Evolutionary conservation across 805 yeast species (phyloP).

Genomic region (Candida golubevii): DNA sequence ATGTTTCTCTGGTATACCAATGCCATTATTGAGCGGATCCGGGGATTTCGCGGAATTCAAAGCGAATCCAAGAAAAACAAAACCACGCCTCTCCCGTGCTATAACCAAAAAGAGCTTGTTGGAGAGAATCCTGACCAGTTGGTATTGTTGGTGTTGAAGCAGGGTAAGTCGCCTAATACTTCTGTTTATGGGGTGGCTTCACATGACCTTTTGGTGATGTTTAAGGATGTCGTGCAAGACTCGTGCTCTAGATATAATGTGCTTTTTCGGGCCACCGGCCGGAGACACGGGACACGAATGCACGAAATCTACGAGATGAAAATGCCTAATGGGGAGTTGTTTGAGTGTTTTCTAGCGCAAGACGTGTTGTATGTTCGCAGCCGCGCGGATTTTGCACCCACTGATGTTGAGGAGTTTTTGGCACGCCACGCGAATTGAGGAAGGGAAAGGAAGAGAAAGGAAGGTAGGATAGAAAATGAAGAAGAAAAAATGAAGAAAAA

Average conservation of each 20-base stretch:
- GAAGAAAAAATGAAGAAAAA: too few species aligned
- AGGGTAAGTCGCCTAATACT: neutral
- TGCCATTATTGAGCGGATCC: neutral
- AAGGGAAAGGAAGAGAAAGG: neutral
- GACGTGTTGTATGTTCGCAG: conserved; percentile 58
- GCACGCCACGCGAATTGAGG: neutral
- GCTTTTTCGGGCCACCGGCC: conserved; percentile 32
- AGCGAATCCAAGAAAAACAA: neutral
- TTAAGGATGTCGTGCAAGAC: conserved; percentile 62
- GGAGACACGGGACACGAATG: conserved; percentile 20
- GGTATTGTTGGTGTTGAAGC: neutral
- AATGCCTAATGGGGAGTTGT: conserved; percentile 26
- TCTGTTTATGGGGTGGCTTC: conserved; percentile 39
- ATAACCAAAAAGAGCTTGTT: neutral
- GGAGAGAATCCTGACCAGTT: neutral
- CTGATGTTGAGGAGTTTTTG: conserved; percentile 13
- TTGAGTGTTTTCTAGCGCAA: conserved; percentile 51
- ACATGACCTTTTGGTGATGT: conserved; percentile 42
- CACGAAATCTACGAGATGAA: conserved; percentile 45
- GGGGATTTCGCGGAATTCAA: neutral
- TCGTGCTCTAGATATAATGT: conserved; percentile 52
- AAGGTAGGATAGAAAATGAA: too few species aligned
- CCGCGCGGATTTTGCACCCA: conserved; percentile 39
- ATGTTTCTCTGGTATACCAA: conserved; percentile 13
- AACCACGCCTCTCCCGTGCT: neutral